Base-by-base conservation (phyloP, 352 stramenopile species). In the Phytophthora pistaciae region DNA sequence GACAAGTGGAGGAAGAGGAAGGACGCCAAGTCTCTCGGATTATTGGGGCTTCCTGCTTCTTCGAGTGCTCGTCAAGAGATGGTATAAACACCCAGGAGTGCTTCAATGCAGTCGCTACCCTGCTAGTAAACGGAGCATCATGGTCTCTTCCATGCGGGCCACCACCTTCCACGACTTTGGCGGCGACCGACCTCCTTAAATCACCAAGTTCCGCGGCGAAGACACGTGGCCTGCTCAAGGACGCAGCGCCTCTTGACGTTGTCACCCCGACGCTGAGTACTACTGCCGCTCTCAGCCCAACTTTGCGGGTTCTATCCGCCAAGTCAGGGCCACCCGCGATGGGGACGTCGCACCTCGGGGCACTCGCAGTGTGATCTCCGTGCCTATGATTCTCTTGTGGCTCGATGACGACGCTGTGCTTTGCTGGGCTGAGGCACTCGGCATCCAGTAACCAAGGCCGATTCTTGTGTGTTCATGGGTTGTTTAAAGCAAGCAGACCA, bases 1-100 rank as follows among this genome's bases (percentile, higher is more conserved):
- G 64, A 25, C 58, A 77, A 72, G 29, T 77, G 75, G 1, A 44
- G 44, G 40, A 72, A 48, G 25, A 67, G 5, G 71, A 82, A 73
- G 74, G 77, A 9, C 52, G 56, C 11, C 31, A 31, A 36, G 29
- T 84, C 36, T 63, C 68, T 14, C 52, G 63, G 31, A 7, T 66
- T 14, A 38, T 82, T 20, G 64, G 48, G 29, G 77, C 77, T 29
- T 49, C 52, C 3, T 11, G 68, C 16, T 82, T 79, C 50, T 60
- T 77, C 21, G 71, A 82, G 16, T 79, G 64, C 50, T 75, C 67
- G 18, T 50, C 73, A 9, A 62, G 64, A 20, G 36, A 42, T 10
- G 46, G 42, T 10, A 57, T 55, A 40, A 69, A 75, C 10, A 33
- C 74, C 21, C 38, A 60, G 3, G 29, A 14, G 11, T 75, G 65